These are phyloP conservation scores for Alternaria angustiovoidea DNA, from an alignment of 2,329 filamentous ascomycete genomes.

Conservation along the genomic window DNA sequence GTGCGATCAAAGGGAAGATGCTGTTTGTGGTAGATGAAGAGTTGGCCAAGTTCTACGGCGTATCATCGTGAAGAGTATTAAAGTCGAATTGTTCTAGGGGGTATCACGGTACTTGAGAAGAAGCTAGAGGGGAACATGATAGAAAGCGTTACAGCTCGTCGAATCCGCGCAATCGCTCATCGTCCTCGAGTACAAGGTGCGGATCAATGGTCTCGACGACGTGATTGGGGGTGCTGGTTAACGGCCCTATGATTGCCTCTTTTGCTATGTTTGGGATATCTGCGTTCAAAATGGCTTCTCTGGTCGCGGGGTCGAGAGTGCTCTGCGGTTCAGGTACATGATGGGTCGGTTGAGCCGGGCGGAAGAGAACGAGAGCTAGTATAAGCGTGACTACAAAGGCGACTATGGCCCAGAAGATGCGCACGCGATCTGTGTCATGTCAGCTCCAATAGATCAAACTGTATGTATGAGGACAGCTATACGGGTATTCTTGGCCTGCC, in stretches of 20 bases:
- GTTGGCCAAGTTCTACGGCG: slow-evolving; percentile 6
- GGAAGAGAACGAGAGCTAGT: slow-evolving; percentile 55
- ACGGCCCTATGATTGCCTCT: slow-evolving; percentile 39
- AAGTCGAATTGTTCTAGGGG: slow-evolving; percentile 10
- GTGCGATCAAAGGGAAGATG: slow-evolving; percentile 15
- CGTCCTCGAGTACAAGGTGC: slow-evolving; percentile 14
- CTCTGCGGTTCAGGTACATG: slow-evolving; percentile 12
- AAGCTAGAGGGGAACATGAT: background rate
- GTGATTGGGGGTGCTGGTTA: slow-evolving; percentile 10
- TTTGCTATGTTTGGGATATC: slow-evolving; percentile 46
- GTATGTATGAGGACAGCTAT: slow-evolving; percentile 11
- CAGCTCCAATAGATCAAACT: slow-evolving; percentile 10
- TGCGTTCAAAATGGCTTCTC: slow-evolving; percentile 35
- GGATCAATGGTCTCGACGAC: slow-evolving; percentile 12
- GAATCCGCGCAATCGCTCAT: slow-evolving; percentile 32
- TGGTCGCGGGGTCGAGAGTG: slow-evolving; percentile 26
- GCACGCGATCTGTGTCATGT: slow-evolving; percentile 59
- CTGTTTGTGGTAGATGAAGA: slow-evolving; percentile 15
- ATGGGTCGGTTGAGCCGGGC: slow-evolving; percentile 38
- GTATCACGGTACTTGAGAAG: slow-evolving; percentile 22
- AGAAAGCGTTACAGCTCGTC: slow-evolving; percentile 30
- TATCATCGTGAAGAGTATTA: background rate
- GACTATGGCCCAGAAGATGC: slow-evolving; percentile 69
- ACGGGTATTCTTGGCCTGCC: slow-evolving; percentile 68
- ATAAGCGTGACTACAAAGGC: slow-evolving; percentile 56